phyloP scores from a whole-genome alignment of 164 flowering plant genomes.

The Berberis vulgaris region DNA sequence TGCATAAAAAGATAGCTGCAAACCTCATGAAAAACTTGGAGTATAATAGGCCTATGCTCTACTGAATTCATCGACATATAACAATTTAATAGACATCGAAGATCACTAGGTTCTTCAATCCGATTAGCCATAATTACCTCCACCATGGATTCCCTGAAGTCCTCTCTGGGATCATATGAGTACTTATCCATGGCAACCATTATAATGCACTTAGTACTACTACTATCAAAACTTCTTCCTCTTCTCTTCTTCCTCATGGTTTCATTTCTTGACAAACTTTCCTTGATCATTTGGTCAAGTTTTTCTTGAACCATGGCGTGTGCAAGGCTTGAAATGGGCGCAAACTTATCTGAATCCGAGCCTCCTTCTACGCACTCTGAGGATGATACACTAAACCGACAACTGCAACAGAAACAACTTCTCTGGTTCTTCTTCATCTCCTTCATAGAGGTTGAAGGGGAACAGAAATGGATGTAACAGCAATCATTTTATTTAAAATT shows the following conservation, averaged over 20 bases:
- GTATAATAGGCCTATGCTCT: constrained; percentile 44
- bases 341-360: constrained; percentile 26
- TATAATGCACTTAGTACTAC: constrained; percentile 36
- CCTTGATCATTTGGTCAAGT: constrained; percentile 65
- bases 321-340: constrained; percentile 47
- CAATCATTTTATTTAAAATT: constrained; percentile 31
- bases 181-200: constrained; percentile 79
- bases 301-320: constrained; percentile 91
- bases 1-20: constrained; percentile 39
- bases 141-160: constrained; percentile 61
- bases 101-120: constrained; percentile 45
- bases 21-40: constrained; percentile 74
- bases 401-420: constrained; percentile 58
- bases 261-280: constrained; percentile 25
- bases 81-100: constrained; percentile 53
- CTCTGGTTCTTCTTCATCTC: constrained; percentile 28
- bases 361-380: constrained; percentile 30
- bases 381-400: constrained; percentile 53
- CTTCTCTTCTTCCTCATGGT: constrained; percentile 16
- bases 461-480: constrained; percentile 12
- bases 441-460: constrained; percentile 7
- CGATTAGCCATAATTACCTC: constrained; percentile 53
- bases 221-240: neutral
- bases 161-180: constrained; percentile 68
- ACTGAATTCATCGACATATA: constrained; percentile 64